Percentiles rank a stretch among this genome's conserved stretches.
These are phyloP conservation scores for Xylogone sp. DNA, from an alignment of 2,329 filamentous ascomycete genomes.

Conservation along the genomic window DNA sequence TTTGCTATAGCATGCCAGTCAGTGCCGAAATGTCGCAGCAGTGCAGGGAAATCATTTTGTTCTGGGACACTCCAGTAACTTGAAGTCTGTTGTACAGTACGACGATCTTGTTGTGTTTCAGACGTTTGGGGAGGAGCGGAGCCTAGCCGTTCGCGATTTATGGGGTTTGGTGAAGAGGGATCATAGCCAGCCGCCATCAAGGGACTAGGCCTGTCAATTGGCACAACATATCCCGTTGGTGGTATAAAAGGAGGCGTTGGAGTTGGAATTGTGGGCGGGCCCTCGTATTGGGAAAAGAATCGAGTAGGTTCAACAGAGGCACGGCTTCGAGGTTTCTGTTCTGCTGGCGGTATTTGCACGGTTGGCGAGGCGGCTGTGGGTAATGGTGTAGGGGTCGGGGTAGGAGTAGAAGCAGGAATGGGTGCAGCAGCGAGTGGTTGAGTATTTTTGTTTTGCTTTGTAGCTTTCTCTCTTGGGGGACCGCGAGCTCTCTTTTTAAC, in stretches of 20 bases:
- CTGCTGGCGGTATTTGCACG: slow-evolving; percentile 8
- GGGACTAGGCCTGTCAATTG: slow-evolving; percentile 15
- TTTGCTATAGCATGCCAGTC: slow-evolving; percentile 73
- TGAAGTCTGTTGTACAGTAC: slow-evolving; percentile 52
- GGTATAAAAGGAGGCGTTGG: slow-evolving; percentile 8
- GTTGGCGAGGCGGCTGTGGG: slow-evolving; percentile 18
- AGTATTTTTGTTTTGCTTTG: slow-evolving; percentile 27
- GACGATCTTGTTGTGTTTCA: slow-evolving; percentile 23
- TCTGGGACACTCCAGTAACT: slow-evolving; percentile 89
- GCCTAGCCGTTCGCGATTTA: slow-evolving; percentile 21
- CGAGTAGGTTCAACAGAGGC: slow-evolving; percentile 11
- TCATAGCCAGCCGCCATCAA: slow-evolving; percentile 17
- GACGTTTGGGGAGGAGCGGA: slow-evolving; percentile 20
- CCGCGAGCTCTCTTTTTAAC: slow-evolving; percentile 32
- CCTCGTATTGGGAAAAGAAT: slow-evolving; percentile 21
- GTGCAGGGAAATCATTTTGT: slow-evolving; percentile 69
- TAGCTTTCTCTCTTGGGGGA: slow-evolving; percentile 22
- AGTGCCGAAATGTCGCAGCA: slow-evolving; percentile 72
- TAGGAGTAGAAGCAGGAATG: slow-evolving; percentile 7
- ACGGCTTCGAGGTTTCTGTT: slow-evolving; percentile 15
- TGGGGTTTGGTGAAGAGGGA: slow-evolving; percentile 12
- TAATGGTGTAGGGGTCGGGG: slow-evolving; percentile 18
- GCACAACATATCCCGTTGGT: slow-evolving; percentile 11
- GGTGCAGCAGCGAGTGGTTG: slow-evolving; percentile 26
- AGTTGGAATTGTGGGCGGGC: slow-evolving; percentile 6